phyloP scores from a whole-genome alignment of 495 filamentous ascomycete genomes.

The Margaritispora aquatica region DNA sequence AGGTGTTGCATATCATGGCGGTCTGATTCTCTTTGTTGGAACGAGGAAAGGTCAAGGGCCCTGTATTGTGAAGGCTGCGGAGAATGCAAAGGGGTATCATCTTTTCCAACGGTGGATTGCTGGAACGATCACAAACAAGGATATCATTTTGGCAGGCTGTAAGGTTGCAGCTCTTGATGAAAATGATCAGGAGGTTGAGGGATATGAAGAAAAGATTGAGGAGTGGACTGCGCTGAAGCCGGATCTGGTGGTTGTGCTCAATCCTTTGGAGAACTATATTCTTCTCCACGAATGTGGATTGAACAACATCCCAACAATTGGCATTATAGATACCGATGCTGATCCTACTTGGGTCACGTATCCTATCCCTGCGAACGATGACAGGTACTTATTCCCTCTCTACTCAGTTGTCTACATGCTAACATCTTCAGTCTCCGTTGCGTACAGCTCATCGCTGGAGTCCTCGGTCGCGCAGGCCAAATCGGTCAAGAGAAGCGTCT shows the following conservation, averaged over 20 bases:
- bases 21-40: conserved; percentile 86
- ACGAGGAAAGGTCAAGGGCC: conserved; percentile 73
- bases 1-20: conserved; percentile 76
- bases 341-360: conserved; percentile 95
- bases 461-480: conserved; percentile 79
- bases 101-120: conserved; percentile 93
- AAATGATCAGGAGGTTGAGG: conserved; percentile 56
- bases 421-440: conserved; percentile 52
- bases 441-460: conserved; percentile 73
- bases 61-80: conserved; percentile 72
- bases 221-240: conserved; percentile 65
- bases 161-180: conserved; percentile 63
- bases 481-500: conserved; percentile 62
- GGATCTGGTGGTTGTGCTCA: conserved; percentile 88
- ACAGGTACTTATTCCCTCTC: conserved; percentile 50
- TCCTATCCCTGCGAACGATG: conserved; percentile 93
- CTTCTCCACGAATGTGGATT: conserved; percentile 85
- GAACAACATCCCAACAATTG: conserved; percentile 88
- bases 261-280: conserved; percentile 86
- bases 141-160: conserved; percentile 71
- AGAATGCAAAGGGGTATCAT: conserved; percentile 74
- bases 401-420: not conserved
- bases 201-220: conserved; percentile 55
- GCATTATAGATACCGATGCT: conserved; percentile 87
- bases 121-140: conserved; percentile 85